phyloP scores from a whole-genome alignment of 768 basidiomycete genomes.

The Psilocybe tampanensis region DNA sequence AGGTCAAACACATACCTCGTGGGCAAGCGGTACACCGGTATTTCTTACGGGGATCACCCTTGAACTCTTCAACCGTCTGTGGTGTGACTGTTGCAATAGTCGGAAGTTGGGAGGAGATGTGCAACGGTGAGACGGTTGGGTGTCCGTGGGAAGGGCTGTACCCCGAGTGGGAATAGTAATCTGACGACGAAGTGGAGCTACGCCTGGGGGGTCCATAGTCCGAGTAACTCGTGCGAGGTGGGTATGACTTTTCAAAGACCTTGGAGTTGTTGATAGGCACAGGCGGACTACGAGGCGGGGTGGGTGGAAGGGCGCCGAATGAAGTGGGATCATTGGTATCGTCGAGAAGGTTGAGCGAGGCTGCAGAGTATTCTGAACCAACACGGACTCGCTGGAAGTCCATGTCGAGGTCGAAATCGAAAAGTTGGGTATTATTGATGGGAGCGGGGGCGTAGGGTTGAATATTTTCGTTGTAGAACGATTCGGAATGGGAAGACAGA shows the following conservation, averaged over 20 bases:
- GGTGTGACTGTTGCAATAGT: slow-evolving; percentile 45
- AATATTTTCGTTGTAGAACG: slow-evolving; percentile 63
- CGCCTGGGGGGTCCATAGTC: slow-evolving; percentile 63
- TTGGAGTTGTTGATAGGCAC: slow-evolving; percentile 34
- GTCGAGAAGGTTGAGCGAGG: slow-evolving; percentile 38
- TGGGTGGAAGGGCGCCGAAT: slow-evolving; percentile 59
- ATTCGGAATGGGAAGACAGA: slow-evolving; percentile 67
- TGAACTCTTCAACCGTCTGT: slow-evolving; percentile 48
- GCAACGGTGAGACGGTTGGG: slow-evolving; percentile 58
- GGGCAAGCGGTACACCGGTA: slow-evolving; percentile 78
- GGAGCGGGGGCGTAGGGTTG: slow-evolving; percentile 45
- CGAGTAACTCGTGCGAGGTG: slow-evolving; percentile 58
- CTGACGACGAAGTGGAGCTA: slow-evolving; percentile 44
- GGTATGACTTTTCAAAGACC: slow-evolving; percentile 36
- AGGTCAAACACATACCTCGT: slow-evolving; percentile 50
- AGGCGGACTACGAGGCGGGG: slow-evolving; percentile 56
- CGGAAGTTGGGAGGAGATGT: slow-evolving; percentile 54
- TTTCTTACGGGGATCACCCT: slow-evolving; percentile 73
- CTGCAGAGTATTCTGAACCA: slow-evolving; percentile 54
- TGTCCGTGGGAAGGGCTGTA: slow-evolving; percentile 45
- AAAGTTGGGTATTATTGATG: slow-evolving; percentile 44
- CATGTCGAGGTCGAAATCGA: slow-evolving; percentile 70
- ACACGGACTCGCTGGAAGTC: slow-evolving; percentile 67
- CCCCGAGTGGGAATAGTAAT: slow-evolving; percentile 53
- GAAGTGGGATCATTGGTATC: slow-evolving; percentile 55